These are phyloP conservation scores for Cocos nucifera DNA, from an alignment of 176 grass and related monocot genomes.

Conservation along the genomic window DNA sequence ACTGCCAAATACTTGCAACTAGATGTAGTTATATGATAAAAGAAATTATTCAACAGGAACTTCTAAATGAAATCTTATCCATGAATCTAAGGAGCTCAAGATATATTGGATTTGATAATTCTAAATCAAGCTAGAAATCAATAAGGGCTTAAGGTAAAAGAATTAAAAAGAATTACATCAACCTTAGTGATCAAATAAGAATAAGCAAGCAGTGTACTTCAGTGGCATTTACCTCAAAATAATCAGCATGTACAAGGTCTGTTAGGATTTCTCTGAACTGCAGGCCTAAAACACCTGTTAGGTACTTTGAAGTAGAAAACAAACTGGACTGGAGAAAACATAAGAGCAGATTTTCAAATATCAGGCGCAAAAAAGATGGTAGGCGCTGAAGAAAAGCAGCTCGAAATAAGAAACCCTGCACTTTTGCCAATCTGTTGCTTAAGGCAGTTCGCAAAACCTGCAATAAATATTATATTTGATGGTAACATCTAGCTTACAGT, in stretches of 20 bases:
- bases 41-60: no score
- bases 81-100: no score
- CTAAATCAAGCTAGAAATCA: no score
- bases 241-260: slow-evolving; percentile 77
- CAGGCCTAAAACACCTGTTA: slow-evolving; percentile 72
- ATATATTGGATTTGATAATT: no score
- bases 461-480: slow-evolving; percentile 13
- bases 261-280: slow-evolving; percentile 93
- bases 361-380: slow-evolving; percentile 66
- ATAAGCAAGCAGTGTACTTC: neutral
- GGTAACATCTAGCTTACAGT: neutral
- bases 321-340: slow-evolving; percentile 91
- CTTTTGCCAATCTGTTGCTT: slow-evolving; percentile 83
- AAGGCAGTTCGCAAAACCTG: slow-evolving; percentile 89
- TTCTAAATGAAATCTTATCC: no score
- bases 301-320: slow-evolving; percentile 79
- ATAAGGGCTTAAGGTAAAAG: neutral
- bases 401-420: slow-evolving; percentile 91
- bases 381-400: slow-evolving; percentile 87
- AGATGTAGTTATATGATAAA: no score
- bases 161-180: neutral
- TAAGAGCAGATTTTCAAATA: slow-evolving; percentile 73
- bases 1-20: no score
- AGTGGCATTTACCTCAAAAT: slow-evolving; percentile 62
- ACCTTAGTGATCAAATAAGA: slow-evolving; percentile 10